Percentiles rank a stretch among this genome's conserved stretches.
phyloP scores from a whole-genome alignment of 179 eudicot genomes.

The Beta corolliflora region DNA sequence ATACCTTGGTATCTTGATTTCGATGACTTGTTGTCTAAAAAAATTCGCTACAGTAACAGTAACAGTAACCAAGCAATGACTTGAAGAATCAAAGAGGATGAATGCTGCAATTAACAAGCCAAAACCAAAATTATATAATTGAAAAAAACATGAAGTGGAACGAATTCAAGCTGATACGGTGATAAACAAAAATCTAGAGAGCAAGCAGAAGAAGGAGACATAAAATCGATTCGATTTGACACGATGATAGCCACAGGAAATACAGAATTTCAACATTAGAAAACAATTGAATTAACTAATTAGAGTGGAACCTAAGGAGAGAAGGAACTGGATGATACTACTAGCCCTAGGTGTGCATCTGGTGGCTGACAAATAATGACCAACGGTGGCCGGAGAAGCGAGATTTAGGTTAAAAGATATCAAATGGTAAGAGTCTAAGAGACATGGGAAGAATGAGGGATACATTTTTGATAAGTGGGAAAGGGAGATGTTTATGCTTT shows the following conservation, averaged over 20 bases:
- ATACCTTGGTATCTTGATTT: background rate
- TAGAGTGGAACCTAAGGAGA: background rate
- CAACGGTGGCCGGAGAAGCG: background rate
- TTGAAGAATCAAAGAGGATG: background rate
- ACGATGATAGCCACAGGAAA: no score
- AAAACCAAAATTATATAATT: background rate
- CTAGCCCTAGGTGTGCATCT: background rate
- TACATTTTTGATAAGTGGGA: background rate
- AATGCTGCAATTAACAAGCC: background rate
- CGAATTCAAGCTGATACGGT: background rate
- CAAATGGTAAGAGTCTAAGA: background rate
- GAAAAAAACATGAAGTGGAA: background rate
- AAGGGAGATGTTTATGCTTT: background rate
- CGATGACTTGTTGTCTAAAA: background rate
- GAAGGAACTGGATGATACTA: background rate
- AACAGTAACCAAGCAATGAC: conserved; percentile 6
- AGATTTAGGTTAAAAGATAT: background rate
- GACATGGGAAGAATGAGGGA: background rate
- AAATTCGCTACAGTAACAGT: background rate
- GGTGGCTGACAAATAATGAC: background rate
- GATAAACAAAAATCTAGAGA: background rate
- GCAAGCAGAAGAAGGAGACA: background rate
- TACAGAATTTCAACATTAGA: background rate
- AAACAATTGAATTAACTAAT: background rate
- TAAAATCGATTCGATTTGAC: background rate